These are phyloP conservation scores for Geotrichum aggregatum DNA, from an alignment of 1,139 yeast genomes.

Conservation along the genomic window DNA sequence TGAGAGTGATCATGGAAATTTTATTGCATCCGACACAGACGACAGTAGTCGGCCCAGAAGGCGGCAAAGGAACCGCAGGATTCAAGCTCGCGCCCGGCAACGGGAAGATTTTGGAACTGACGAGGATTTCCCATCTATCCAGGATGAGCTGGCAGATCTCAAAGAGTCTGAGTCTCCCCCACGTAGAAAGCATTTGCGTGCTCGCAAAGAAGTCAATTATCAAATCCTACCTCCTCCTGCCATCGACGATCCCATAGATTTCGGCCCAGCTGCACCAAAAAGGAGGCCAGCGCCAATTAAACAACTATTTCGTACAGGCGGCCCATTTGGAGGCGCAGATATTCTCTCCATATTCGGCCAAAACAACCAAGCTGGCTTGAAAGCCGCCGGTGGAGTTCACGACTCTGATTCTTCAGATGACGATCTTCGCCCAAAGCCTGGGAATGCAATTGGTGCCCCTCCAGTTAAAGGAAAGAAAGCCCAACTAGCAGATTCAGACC, in stretches of 20 bases:
- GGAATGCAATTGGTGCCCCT: conserved; percentile 39
- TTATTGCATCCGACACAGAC: conserved; percentile 26
- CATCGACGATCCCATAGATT: conserved; percentile 41
- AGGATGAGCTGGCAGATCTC: conserved; percentile 51
- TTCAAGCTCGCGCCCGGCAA: conserved; percentile 27
- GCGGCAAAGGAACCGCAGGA: conserved; percentile 40
- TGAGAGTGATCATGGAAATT: conserved; percentile 8
- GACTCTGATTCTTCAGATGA: conserved; percentile 71
- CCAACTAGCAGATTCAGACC: conserved; percentile 86
- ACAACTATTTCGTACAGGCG: conserved; percentile 34
- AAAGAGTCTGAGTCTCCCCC: conserved; percentile 49
- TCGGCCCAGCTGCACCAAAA: conserved; percentile 30
- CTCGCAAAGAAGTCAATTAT: conserved; percentile 73
- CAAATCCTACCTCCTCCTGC: conserved; percentile 79
- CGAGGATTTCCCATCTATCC: conserved; percentile 28
- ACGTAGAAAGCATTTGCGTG: conserved; percentile 62
- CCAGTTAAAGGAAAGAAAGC: conserved; percentile 50
- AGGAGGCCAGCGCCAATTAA: conserved; percentile 27
- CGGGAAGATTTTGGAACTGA: conserved; percentile 37
- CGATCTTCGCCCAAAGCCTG: conserved; percentile 29
- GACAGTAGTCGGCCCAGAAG: conserved; percentile 27
- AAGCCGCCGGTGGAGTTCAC: conserved; percentile 53
- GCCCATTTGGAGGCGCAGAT: conserved; percentile 49
- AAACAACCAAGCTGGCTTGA: conserved; percentile 45
- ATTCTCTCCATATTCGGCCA: conserved; percentile 97